These are phyloP conservation scores for Ceratocystis harringtonii DNA, from an alignment of 2,329 filamentous ascomycete species.

Conservation along the genomic window DNA sequence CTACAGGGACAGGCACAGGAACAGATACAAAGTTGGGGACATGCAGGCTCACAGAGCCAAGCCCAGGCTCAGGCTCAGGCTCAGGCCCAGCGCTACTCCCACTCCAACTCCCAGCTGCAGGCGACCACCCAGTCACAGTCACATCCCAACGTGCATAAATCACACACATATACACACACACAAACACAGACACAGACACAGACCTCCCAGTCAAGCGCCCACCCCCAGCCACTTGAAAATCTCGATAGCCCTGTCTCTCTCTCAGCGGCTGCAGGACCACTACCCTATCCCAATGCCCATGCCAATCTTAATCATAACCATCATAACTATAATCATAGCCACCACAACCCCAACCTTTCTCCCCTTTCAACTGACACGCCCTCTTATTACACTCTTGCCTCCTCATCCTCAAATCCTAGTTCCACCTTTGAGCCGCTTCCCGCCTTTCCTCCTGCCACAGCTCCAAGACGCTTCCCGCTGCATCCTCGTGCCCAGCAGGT, in stretches of 20 bases:
- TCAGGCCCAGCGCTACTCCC: constrained; percentile 2
- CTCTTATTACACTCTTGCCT: neutral
- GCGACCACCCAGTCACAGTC: neutral
- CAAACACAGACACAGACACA: too few relatives aligned
- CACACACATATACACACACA: neutral
- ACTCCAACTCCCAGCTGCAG: neutral
- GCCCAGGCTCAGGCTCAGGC: neutral
- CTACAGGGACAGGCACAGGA: constrained; percentile 5
- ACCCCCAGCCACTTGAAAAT: constrained; percentile 6
- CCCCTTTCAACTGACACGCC: neutral
- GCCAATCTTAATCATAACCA: neutral
- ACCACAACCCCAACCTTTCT: neutral
- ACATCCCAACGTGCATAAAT: neutral
- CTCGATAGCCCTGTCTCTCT: constrained; percentile 1
- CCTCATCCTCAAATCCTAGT: neutral
- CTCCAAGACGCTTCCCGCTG: constrained; percentile 1
- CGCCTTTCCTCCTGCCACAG: neutral
- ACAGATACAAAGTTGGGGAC: neutral
- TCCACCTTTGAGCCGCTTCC: neutral
- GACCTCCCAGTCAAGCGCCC: neutral
- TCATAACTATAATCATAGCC: neutral
- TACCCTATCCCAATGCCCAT: neutral
- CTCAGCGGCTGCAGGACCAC: neutral
- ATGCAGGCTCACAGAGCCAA: neutral
- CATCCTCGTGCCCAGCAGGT: constrained; percentile 11